Conservation (phyloP, 202 grass and related monocot species). For the Eragrostis tef region DNA sequence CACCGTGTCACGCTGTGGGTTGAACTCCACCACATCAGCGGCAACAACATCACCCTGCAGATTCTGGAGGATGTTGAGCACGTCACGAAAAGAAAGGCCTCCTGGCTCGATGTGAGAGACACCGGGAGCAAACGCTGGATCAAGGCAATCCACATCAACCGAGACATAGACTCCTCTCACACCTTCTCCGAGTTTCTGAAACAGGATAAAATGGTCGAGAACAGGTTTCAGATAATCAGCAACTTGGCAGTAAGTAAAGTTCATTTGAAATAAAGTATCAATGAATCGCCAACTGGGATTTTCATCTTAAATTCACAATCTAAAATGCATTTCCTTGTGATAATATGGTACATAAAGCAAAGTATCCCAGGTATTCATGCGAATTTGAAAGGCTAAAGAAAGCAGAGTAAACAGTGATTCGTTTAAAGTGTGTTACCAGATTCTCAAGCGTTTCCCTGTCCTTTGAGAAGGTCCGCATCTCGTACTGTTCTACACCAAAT, state of each 20-base stretch:
- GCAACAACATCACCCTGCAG: slow-evolving; percentile 84
- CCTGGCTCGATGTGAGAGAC: slow-evolving; percentile 95
- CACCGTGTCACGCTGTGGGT: slow-evolving; percentile 90
- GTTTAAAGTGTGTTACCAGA: slow-evolving; percentile 55
- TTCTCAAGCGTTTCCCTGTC: slow-evolving; percentile 81
- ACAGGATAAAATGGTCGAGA: neutral
- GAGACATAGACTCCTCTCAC: slow-evolving; percentile 92
- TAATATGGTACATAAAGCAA: neutral
- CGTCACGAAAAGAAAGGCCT: slow-evolving; percentile 87
- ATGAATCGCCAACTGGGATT: neutral
- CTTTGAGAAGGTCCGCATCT: slow-evolving; percentile 90
- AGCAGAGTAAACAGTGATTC: neutral
- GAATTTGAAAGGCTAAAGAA: neutral
- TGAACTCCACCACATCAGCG: slow-evolving; percentile 94
- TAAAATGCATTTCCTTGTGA: slow-evolving; percentile 10
- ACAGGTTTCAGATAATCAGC: neutral
- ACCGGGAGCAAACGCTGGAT: slow-evolving; percentile 86
- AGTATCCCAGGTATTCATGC: neutral
- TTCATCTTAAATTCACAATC: neutral
- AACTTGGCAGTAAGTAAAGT: neutral
- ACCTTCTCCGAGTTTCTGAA: slow-evolving; percentile 95
- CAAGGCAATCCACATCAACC: slow-evolving; percentile 88
- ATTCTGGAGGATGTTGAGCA: slow-evolving; percentile 95
- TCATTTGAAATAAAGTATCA: neutral
- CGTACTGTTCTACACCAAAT: slow-evolving; percentile 93